phyloP scores from a whole-genome alignment of 768 basidiomycete species.

The Serendipita sp. region DNA sequence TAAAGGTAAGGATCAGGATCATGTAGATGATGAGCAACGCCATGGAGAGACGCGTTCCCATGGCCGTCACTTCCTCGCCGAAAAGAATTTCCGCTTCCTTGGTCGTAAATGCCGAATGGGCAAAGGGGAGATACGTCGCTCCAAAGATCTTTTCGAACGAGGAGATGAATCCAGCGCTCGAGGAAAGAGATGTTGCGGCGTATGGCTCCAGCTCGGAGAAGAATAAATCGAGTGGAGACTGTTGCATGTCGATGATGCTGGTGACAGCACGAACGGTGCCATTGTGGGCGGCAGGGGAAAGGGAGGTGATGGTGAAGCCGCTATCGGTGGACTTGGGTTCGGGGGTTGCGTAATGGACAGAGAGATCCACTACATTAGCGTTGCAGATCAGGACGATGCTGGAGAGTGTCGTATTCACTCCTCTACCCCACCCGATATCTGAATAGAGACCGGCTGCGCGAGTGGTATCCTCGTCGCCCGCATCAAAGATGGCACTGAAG shows the following conservation, averaged over 20 bases:
- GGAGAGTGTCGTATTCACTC: neutral
- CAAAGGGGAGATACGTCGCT: conserved; percentile 1
- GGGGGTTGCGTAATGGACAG: neutral
- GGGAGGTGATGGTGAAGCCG: neutral
- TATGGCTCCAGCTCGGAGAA: neutral
- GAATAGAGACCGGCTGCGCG: neutral
- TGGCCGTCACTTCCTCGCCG: neutral
- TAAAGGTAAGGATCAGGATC: neutral
- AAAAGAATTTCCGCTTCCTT: neutral
- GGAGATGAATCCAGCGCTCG: neutral
- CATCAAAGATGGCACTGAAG: neutral
- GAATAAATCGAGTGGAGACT: neutral
- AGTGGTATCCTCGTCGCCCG: neutral
- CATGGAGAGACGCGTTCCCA: neutral
- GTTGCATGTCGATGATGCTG: neutral
- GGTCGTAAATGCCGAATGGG: neutral
- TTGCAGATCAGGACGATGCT: neutral
- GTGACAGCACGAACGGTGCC: neutral
- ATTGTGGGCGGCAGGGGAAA: neutral
- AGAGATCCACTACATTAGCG: neutral
- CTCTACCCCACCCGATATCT: neutral
- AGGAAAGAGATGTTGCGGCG: neutral
- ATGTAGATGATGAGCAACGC: neutral
- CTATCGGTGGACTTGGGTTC: no score
- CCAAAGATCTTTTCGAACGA: neutral